Base-by-base conservation (phyloP, 2,329 filamentous ascomycete species). In the Colletotrichum cordylinicola region DNA sequence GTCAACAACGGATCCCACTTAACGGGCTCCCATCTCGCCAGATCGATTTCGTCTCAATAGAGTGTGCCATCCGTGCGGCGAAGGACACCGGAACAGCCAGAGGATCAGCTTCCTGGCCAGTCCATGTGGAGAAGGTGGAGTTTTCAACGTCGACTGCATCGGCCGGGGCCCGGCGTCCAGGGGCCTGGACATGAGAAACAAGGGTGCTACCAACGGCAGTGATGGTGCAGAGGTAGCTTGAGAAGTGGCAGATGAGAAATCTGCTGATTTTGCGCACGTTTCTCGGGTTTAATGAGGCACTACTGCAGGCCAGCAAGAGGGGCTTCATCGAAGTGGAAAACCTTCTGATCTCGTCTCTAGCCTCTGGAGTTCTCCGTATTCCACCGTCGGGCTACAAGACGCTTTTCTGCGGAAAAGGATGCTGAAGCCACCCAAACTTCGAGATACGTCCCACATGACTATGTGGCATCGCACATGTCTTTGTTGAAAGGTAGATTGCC, bases 91-190 rank as follows among this genome's bases (percentile, higher is more conserved):
- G 31, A 31, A 33, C 18, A 35, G 31, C 18, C 27, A 61, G 18
- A n/a, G 55, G 58, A 61, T 61, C 58, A 31, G 3, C 18, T n/a
- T 61, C 58, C 58, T 31, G 15, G 58, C 18, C 27, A 31, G 5
- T 33, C 58, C 58, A 61, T 61, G 58, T 61, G 58, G 58, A 61
- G 58, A 61, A n/a, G 18, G 58, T 61, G 58, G 58, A 61, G 58
- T 61, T 35, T 21, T n/a, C 58, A 33, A 61, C 58, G 58, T 31
- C n/a, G 58, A 31, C 58, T 61, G 58, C 58, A 61, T 35, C 29
- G 58, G 58, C 58, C 29, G 24, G 29, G 58, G 58, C 31, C 58
- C 58, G 31, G 29, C 10, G 58, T 31, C 16, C 58, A 61, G 58
- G 29, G 58, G 29, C 16, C 13, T 56, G 58, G 58, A n/a, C 58